Percentiles rank a stretch among this genome's conserved stretches.
phyloP scores from a whole-genome alignment of 1,139 yeast species.

The Suhomyces bribrorum region DNA sequence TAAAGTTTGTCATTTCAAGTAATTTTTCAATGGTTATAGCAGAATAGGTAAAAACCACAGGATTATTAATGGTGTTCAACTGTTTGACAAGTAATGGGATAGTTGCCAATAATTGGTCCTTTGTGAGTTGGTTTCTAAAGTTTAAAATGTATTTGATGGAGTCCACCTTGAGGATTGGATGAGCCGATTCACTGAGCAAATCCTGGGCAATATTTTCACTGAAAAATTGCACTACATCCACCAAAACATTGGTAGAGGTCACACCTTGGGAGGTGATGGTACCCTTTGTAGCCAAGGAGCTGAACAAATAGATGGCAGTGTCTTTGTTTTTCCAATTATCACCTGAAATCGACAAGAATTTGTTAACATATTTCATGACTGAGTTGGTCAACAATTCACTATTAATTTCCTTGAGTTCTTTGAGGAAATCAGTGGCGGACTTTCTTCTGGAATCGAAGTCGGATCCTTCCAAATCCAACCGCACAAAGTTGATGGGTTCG shows the following conservation, averaged over 20 bases:
- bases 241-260: conserved; percentile 77
- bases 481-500: conserved; percentile 89
- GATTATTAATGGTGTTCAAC: conserved; percentile 56
- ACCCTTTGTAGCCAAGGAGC: conserved; percentile 90
- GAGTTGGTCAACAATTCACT: conserved; percentile 73
- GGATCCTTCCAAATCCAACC: conserved; percentile 93
- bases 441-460: conserved; percentile 92
- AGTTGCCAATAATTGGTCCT: conserved; percentile 75
- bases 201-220: conserved; percentile 79
- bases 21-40: conserved; percentile 91
- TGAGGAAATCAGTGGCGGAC: conserved; percentile 85
- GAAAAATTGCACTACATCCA: conserved; percentile 88
- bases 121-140: conserved; percentile 90
- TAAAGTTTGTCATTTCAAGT: conserved; percentile 65
- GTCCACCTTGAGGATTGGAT: conserved; percentile 83
- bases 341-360: conserved; percentile 53
- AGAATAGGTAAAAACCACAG: conserved; percentile 89
- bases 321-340: conserved; percentile 81
- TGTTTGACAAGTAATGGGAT: conserved; percentile 80
- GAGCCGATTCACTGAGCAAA: conserved; percentile 53
- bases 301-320: conserved; percentile 80
- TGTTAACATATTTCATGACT: conserved; percentile 74
- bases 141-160: conserved; percentile 88
- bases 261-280: conserved; percentile 83
- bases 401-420: conserved; percentile 81